Conservation (phyloP, 306 rosid genomes). For the Cyclanthera cordifolia region DNA sequence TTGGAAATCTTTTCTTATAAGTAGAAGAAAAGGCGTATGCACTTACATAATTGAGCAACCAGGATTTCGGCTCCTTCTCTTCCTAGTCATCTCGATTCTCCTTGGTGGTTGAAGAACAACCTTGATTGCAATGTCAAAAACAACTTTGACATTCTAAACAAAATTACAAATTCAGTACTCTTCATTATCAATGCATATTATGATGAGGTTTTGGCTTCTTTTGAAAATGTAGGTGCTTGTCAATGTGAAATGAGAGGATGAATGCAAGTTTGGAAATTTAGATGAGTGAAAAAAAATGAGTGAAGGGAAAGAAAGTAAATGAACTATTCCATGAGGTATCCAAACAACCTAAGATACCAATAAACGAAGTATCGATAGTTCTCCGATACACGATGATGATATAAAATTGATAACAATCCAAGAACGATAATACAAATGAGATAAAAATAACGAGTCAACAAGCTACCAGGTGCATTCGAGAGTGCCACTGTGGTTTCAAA, state of each 20-base stretch:
- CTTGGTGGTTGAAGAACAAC: constrained; percentile 98
- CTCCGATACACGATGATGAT: too few species aligned
- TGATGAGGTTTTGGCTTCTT: too few species aligned
- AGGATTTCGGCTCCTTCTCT: constrained; percentile 59
- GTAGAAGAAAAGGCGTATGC: constrained; percentile 4
- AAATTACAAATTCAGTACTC: constrained; percentile 13
- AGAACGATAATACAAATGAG: too few species aligned
- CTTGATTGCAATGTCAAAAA: constrained; percentile 91
- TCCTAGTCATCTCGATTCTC: constrained; percentile 61
- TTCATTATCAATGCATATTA: background rate
- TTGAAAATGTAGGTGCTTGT: too few species aligned
- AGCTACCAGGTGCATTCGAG: too few species aligned
- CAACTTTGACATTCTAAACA: constrained; percentile 86
- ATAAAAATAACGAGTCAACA: too few species aligned
- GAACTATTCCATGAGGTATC: too few species aligned
- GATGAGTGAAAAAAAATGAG: background rate
- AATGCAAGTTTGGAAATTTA: background rate
- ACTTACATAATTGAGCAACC: constrained; percentile 83
- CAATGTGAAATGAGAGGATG: background rate
- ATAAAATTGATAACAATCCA: too few species aligned
- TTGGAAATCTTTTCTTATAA: background rate
- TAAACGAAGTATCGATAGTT: too few species aligned
- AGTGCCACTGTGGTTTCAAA: too few species aligned
- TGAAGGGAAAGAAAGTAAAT: background rate
- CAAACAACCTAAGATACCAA: too few species aligned